Base-by-base conservation (phyloP, 2,329 filamentous ascomycete genomes). In the Neopestalotiopsis sp. region DNA sequence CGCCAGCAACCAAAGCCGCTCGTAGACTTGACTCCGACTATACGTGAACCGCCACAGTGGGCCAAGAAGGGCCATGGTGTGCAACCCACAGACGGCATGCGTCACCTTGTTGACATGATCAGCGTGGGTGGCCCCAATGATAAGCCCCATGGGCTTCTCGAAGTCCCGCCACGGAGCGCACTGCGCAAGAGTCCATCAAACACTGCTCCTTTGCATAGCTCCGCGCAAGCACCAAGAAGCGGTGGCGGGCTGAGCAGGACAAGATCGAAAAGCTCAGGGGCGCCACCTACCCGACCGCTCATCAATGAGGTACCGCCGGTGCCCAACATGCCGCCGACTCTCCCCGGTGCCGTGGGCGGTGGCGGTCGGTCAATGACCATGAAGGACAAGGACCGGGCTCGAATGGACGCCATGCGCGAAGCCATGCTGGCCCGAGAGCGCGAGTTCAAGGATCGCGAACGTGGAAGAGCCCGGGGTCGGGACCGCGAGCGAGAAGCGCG, bases 31-130 rank as follows among this genome's bases (percentile, higher is more conserved):
- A 73, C 74, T 4, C 72, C 77, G 2, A 70, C 63, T 2, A 70
- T 74, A 61, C 73, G 75, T n/a, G 76, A 76, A 61, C 70, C 76
- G 12, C 75, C 77, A 2, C 78, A 78, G 49, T 78, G 77, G 77
- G 70, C 72, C 20, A 74, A 73, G 34, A 72, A 75, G 10, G 78
- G 78, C 7, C 78, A 75, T 28, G 78, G 78, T 28, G 76, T 79
- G 13, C 74, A 75, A 38, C 76, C 74, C 4, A 76, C 78, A 1
- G 76, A 77, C 28, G 77, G 77, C n/a, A 70, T 73, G 57, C 69
- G 64, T 28, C 78, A 77, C 40, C 73, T 79, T 6, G 67, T 79
- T 17, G 74, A 79, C 66, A 69, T 78, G 14, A 79, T 79, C 62
- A 73, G 71, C 9, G 69, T 70, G 24, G 70, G 73, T 6, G 70